Conservation (phyloP, 2,329 filamentous ascomycete genomes). For the Exserohilum rostratum region DNA sequence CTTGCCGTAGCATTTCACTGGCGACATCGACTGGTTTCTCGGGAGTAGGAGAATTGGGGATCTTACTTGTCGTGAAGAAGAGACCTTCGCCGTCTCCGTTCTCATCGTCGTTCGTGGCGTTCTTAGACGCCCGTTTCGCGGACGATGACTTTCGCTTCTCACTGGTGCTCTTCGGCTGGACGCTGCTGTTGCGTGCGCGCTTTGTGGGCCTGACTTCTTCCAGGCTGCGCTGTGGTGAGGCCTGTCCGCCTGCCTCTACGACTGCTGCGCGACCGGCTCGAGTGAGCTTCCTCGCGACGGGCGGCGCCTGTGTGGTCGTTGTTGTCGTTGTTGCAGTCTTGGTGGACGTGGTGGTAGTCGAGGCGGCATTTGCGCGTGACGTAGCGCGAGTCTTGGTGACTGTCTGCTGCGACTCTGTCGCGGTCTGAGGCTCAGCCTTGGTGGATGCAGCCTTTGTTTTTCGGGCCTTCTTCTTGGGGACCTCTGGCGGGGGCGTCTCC, state of each 20-base stretch:
- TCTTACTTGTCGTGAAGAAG: constrained; percentile 32
- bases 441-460: constrained; percentile 17
- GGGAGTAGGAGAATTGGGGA: constrained; percentile 4
- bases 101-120: constrained; percentile 15
- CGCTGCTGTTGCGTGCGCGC: constrained; percentile 13
- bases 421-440: constrained; percentile 14
- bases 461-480: constrained; percentile 17
- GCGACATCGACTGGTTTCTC: background rate
- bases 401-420: constrained; percentile 15
- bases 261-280: constrained; percentile 18
- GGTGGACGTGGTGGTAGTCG: constrained; percentile 11
- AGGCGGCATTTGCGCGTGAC: constrained; percentile 18
- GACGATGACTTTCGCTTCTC: constrained; percentile 16
- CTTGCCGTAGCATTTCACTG: background rate
- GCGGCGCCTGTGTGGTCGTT: background rate
- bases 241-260: constrained; percentile 16
- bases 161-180: constrained; percentile 5
- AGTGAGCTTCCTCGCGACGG: constrained; percentile 20
- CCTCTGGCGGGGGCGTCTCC: constrained; percentile 12
- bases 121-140: constrained; percentile 6
- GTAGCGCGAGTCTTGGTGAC: constrained; percentile 12
- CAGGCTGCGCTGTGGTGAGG: constrained; percentile 24
- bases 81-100: constrained; percentile 21
- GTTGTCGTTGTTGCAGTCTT: constrained; percentile 10
- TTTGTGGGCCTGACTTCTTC: constrained; percentile 18